Evolutionary conservation across 345 rosid genomes (phyloP), one percentile per base, ranked within the genome.

Genomic region (Gossypium ekmanianum): DNA sequence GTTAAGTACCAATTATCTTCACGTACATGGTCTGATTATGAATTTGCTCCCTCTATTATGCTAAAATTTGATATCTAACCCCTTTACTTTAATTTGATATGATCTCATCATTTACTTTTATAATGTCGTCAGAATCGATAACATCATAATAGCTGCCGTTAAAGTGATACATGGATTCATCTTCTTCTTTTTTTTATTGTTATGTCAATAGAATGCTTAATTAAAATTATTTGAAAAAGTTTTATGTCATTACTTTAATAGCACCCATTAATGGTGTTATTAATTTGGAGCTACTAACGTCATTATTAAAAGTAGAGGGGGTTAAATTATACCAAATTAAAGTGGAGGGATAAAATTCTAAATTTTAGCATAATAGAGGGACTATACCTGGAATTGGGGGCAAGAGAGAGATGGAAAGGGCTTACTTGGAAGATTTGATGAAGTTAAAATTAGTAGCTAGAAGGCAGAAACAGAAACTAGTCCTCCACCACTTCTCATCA

Each of bases 401-500:
- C 1, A 22, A 41, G 3, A 18, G 4, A 44, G 24, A 39, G 2
- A 4, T 18, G 27, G 20, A 4, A 41, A 43, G 2, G 3, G 6
- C 27, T 41, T n/a, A 41, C 69, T 65, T 43, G 1, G 2, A 3
- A 39, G 24, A 22, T 41, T 39, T 39, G 26, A 10, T 24, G 51
- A 10, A 11, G 51, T 43, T n/a, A 41, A 41, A n/a, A 0, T 64
- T 11, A 29, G 8, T 62, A 27, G 67, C n/a, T 17, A 64, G 12
- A n/a, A 64, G 44, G 71, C 55, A 7, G 39, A 45, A 5, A 66
- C 71, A 11, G 54, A 67, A 47, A 47, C 72, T 2, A 65, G 11
- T 5, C 70, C 52, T 9, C 50, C 69, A n/a, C 70, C 72, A 24
- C 18, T 68, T 47, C 47, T 68, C 72, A 68, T 68, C 72, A 68